Conservation (phyloP, 495 filamentous ascomycete species). For the Lasiosphaeris hirsuta region DNA sequence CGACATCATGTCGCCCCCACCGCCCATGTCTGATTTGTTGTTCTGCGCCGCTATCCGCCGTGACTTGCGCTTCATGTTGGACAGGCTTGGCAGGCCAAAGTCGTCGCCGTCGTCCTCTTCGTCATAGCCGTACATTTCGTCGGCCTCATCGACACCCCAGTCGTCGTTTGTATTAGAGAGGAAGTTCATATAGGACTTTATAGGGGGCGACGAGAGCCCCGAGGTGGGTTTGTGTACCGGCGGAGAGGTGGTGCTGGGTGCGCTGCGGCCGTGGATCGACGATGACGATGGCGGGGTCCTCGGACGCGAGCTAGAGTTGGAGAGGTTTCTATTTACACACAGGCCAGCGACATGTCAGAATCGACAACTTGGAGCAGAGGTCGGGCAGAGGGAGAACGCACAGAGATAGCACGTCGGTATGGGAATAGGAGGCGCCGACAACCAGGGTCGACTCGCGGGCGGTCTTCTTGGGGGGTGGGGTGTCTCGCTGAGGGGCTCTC, state of each 20-base stretch:
- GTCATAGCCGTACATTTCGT: conserved; percentile 71
- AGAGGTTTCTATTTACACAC: conserved; percentile 35
- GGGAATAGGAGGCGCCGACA: conserved; percentile 94
- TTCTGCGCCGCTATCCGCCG: conserved; percentile 48
- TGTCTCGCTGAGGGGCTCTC: conserved; percentile 58
- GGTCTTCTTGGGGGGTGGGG: conserved; percentile 52
- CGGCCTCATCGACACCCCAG: conserved; percentile 66
- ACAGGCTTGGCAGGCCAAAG: conserved; percentile 86
- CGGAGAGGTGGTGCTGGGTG: conserved; percentile 50
- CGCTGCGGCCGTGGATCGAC: conserved; percentile 22
- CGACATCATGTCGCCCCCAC: conserved; percentile 4
- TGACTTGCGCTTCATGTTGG: conserved; percentile 76
- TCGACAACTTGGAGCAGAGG: background rate
- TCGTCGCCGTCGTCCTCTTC: conserved; percentile 83
- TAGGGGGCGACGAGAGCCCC: conserved; percentile 56
- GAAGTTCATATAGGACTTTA: conserved; percentile 70
- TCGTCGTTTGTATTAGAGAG: conserved; percentile 70
- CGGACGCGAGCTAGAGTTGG: conserved; percentile 44
- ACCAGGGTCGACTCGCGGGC: conserved; percentile 69
- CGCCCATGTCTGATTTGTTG: conserved; percentile 18
- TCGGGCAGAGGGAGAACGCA: conserved; percentile 31
- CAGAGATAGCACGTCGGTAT: conserved; percentile 82
- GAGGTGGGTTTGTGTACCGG: conserved; percentile 50
- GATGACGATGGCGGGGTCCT: conserved; percentile 47
- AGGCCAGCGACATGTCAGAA: conserved; percentile 16